Evolutionary conservation across 2,329 filamentous ascomycete species (phyloP), one percentile per base, ranked within the genome.

Genomic region (Sphaceloma murrayae): DNA sequence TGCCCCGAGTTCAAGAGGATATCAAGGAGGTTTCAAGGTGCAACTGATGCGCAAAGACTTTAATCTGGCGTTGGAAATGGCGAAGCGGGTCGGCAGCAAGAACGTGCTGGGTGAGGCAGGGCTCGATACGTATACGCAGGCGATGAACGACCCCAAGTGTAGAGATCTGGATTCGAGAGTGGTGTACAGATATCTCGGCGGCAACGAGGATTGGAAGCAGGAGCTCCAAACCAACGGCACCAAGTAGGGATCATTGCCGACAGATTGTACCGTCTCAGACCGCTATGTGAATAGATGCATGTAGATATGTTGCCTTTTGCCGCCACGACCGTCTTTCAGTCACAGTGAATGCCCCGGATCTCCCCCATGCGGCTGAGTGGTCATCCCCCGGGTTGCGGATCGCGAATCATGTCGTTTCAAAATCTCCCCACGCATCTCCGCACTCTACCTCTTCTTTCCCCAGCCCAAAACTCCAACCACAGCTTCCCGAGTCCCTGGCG

Each of bases 41-140:
- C 67, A 77, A 54, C 52, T 78, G 51, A 78, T 78, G 73, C 65
- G 64, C 48, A 78, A 78, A 53, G 74, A 78, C 52, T 70, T 79
- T 46, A 61, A 63, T 1, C 55, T 78, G 14, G 75, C 74, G 0
- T 63, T 75, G 1, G 67, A 74, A 6, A 68, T 72, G 58, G 74
- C 73, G n/a, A 60, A 68, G 48, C 59, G 66, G 11, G 67, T 76
- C 3, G 74, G 69, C 0, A 65, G 70, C 11, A 62, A 59, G 32
- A 64, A 74, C 45, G 67, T 68, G 3, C 54, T 78, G 27, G 73
- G 74, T 1, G 61, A 68, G 4, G 60, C 58, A 16, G 73, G 72
- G 0, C 54, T 77, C 48, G 60, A 62, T 17, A 68, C 69, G 3
- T 78, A 77, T 57, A 62, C 67, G 13, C 67, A 61, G 7, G 71